Base-by-base conservation (phyloP, 2,329 filamentous ascomycete genomes). In the Penicillium sp. region DNA sequence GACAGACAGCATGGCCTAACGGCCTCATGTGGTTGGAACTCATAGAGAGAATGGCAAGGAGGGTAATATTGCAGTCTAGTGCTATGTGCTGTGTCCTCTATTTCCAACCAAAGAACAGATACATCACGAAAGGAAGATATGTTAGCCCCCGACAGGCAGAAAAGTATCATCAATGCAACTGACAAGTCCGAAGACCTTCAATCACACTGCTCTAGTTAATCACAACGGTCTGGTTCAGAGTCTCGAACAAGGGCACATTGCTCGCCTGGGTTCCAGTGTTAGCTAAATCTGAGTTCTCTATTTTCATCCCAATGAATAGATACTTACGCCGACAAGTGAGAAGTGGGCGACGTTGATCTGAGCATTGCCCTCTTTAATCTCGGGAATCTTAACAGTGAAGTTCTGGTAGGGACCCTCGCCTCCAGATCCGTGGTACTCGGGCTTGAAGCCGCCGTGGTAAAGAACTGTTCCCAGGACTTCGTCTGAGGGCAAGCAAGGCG, bases 241-340 rank as follows among this genome's bases (percentile, higher is more conserved):
- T 49, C 45, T 71, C 62, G 11, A 70, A 21, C n/a, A 55, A 55
- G 0, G 68, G 64, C 2, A 23, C 57, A 2, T 56, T 51, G 6
- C 62, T 57, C 29, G 66, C 65, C 68, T 70, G 31, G 13, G 31
- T 9, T 21, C 8, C 24, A 34, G 10, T 3, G 23, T 62, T 23
- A 63, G 55, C 29, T 48, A 10, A 14, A 31, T 8, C 24, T 2
- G 18, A 24, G 3, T 3, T 46, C 11, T 2, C 8, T 16, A 36
- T 2, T 23, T 2, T 4, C 3, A 42, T 19, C 3, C 23, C 14
- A 26, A 24, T n/a, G 8, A 24, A 24, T 26, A 7, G 24, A 5
- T 7, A 66, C 67, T 65, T 59, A 72, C 69, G 6, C 69, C 69
- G n/a, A 70, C 55, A 13, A 70, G 52, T 2, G 66, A 48, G 5